These are phyloP conservation scores for Pyrus betulifolia DNA, from an alignment of 306 rosid genomes.

Conservation along the genomic window DNA sequence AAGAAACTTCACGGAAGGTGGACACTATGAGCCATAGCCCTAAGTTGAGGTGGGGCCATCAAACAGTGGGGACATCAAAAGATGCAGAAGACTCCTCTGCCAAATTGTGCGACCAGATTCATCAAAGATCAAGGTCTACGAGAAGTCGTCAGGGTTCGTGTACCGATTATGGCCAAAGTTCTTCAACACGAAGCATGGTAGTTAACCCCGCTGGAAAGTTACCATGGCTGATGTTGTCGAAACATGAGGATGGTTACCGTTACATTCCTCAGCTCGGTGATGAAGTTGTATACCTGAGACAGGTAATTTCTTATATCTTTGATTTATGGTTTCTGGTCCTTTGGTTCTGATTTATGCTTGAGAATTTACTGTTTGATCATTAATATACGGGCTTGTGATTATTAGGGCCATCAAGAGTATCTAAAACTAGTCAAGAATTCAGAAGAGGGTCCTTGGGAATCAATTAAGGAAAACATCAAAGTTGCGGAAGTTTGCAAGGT, in stretches of 20 bases:
- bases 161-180: constrained; percentile 23
- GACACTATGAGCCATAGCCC: constrained; percentile 24
- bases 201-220: constrained; percentile 35
- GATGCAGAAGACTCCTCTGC: constrained; percentile 32
- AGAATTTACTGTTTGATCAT: constrained; percentile 10
- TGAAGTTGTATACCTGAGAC: constrained; percentile 77
- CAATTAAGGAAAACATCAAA: constrained; percentile 23
- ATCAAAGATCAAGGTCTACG: constrained; percentile 43
- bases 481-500: constrained; percentile 75
- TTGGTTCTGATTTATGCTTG: constrained; percentile 9
- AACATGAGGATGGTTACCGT: constrained; percentile 59
- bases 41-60: constrained; percentile 35
- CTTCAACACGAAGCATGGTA: constrained; percentile 31
- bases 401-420: constrained; percentile 79
- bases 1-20: constrained; percentile 37
- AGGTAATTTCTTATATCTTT: constrained; percentile 33
- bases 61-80: constrained; percentile 27
- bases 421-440: constrained; percentile 9
- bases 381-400: constrained; percentile 10
- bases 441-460: constrained; percentile 27
- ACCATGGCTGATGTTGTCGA: constrained; percentile 70
- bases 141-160: constrained; percentile 29
- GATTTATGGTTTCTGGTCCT: background rate
- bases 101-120: constrained; percentile 26
- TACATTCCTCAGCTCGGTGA: constrained; percentile 90